Percentiles rank a stretch among this genome's conserved stretches.
phyloP scores from a whole-genome alignment of 208 protist species.

The Trypanosoma mega region DNA sequence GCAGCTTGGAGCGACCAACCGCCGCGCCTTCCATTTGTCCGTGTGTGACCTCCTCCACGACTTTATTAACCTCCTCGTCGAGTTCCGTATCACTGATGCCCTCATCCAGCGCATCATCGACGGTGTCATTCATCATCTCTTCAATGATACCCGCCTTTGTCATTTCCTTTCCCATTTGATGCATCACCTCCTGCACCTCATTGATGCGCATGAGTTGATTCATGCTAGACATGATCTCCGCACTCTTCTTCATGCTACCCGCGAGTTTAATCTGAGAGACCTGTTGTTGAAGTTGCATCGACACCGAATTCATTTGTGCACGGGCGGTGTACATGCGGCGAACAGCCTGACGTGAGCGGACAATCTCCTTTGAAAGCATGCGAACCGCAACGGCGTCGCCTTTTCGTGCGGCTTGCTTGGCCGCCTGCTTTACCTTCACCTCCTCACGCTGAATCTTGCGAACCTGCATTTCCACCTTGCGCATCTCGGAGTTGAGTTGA shows the following conservation, averaged over 20 bases:
- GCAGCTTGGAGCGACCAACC: conserved; percentile 55
- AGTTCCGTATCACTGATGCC: conserved; percentile 86
- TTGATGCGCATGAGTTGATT: conserved; percentile 75
- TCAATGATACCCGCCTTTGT: conserved; percentile 89
- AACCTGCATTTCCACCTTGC: conserved; percentile 83
- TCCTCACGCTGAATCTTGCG: conserved; percentile 82
- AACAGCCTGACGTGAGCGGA: conserved; percentile 74
- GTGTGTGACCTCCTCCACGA: conserved; percentile 81
- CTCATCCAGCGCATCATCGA: conserved; percentile 80
- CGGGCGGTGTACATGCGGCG: conserved; percentile 85
- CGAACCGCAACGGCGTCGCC: conserved; percentile 64
- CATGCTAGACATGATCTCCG: conserved; percentile 87
- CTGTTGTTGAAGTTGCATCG: conserved; percentile 89
- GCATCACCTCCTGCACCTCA: conserved; percentile 82
- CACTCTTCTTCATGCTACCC: conserved; percentile 64
- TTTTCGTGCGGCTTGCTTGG: conserved; percentile 81
- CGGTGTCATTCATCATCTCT: conserved; percentile 87
- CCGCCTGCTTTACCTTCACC: conserved; percentile 74
- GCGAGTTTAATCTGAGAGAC: conserved; percentile 75
- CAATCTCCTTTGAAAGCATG: conserved; percentile 86
- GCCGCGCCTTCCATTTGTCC: conserved; percentile 62
- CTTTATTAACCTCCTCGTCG: conserved; percentile 88
- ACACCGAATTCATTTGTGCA: conserved; percentile 89
- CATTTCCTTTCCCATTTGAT: conserved; percentile 84
- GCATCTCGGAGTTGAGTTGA: conserved; percentile 70